phyloP scores from a whole-genome alignment of 2,329 filamentous ascomycete species.

The Lecanosticta acicola region DNA sequence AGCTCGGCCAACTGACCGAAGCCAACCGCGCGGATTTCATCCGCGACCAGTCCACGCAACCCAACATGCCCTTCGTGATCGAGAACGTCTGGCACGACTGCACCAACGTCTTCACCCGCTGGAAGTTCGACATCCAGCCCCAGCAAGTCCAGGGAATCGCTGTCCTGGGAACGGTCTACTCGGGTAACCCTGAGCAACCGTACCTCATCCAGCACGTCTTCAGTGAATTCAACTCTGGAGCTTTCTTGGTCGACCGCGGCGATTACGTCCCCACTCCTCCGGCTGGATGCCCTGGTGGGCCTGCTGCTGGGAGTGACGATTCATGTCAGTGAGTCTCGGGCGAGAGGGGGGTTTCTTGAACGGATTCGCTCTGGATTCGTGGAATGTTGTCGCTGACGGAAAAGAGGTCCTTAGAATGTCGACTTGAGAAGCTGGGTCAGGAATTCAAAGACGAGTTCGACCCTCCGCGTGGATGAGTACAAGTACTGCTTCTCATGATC shows the following conservation, averaged over 20 bases:
- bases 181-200: constrained; percentile 7
- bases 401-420: no score
- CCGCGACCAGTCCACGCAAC: constrained; percentile 23
- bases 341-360: no score
- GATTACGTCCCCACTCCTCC: neutral
- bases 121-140: constrained; percentile 21
- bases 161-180: constrained; percentile 11
- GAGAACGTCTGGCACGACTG: constrained; percentile 26
- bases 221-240: constrained; percentile 24
- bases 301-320: neutral
- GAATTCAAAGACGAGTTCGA: no score
- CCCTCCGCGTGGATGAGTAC: no score
- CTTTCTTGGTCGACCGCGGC: constrained; percentile 4
- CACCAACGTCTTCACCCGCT: constrained; percentile 22
- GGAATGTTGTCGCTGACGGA: no score
- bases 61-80: constrained; percentile 23
- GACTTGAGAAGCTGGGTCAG: no score
- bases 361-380: no score
- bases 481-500: no score
- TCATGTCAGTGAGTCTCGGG: neutral
- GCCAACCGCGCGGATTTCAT: constrained; percentile 16
- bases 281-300: neutral
- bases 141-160: constrained; percentile 23
- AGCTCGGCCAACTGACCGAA: constrained; percentile 18
- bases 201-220: constrained; percentile 23